These are phyloP conservation scores for Microbotryomycetes sp. DNA, from an alignment of 1,284 basidiomycete species.

Conservation along the genomic window DNA sequence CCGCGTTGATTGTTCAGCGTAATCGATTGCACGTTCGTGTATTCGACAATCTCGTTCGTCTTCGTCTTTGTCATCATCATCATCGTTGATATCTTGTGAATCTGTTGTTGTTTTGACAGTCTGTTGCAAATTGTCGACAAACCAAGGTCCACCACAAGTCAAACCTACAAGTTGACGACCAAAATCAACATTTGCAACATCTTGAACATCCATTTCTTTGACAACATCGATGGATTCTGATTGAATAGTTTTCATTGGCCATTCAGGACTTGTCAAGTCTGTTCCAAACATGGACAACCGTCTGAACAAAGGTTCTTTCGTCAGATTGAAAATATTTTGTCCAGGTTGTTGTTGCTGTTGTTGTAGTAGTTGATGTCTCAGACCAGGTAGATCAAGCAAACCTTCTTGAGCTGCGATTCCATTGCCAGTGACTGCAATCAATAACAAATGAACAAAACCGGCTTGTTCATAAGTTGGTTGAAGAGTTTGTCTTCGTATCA, in stretches of 20 bases:
- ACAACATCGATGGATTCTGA: neutral
- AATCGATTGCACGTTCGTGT: neutral
- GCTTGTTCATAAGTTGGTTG: too few relatives aligned
- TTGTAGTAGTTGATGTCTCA: neutral
- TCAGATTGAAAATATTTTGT: too few relatives aligned
- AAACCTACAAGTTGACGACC: neutral
- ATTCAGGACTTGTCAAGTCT: neutral
- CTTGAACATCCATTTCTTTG: neutral
- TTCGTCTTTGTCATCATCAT: too few relatives aligned
- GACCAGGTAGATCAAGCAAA: neutral
- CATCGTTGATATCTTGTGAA: neutral
- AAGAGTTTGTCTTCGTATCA: neutral
- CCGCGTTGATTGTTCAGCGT: neutral
- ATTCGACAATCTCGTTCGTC: neutral
- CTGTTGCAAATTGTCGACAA: neutral
- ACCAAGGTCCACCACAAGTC: neutral
- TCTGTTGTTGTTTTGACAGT: neutral
- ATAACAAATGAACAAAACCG: constrained; percentile 4
- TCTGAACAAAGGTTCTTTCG: neutral
- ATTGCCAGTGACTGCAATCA: constrained; percentile 7
- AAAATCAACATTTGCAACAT: neutral
- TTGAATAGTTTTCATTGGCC: neutral
- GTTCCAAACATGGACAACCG: neutral
- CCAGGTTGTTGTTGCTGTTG: neutral
- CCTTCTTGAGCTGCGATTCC: constrained; percentile 16